Evolutionary conservation across 176 grass and related monocot species (phyloP).

Genomic region (Canna indica): DNA sequence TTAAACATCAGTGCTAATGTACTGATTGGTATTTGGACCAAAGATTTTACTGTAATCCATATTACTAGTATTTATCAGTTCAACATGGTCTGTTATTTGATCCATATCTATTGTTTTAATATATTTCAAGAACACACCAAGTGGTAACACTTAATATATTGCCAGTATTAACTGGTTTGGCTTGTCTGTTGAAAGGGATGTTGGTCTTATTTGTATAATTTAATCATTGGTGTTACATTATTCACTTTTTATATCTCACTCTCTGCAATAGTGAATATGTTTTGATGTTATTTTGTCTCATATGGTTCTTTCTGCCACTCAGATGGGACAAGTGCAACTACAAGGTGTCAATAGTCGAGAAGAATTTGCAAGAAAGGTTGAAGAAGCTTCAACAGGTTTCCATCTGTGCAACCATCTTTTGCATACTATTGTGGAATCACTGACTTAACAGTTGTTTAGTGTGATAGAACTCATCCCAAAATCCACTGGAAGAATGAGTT

Average conservation of each 20-base stretch:
- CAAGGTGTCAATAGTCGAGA: slow-evolving; percentile 56
- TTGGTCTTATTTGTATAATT: background rate
- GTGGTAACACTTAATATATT: no score
- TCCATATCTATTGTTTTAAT: background rate
- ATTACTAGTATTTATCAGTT: no score
- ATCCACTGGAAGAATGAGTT: background rate
- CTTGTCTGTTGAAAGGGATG: no score
- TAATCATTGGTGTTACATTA: background rate
- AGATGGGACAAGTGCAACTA: slow-evolving; percentile 53
- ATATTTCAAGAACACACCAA: background rate
- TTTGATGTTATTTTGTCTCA: background rate
- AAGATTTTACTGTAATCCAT: no score
- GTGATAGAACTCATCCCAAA: background rate
- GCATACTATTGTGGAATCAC: background rate
- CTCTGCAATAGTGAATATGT: background rate
- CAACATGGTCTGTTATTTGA: no score
- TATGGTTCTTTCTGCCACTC: background rate
- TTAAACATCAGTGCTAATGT: no score
- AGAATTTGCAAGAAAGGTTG: slow-evolving; percentile 45
- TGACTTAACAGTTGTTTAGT: background rate
- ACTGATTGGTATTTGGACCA: no score
- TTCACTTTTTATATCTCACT: background rate
- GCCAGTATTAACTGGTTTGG: no score
- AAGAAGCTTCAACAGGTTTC: slow-evolving; percentile 52
- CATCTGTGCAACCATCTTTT: background rate